A percentile compares a stretch with the other conserved stretches of the same genome.
phyloP scores from a whole-genome alignment of 78 protist species.

The Monocercomonoides exilis region DNA sequence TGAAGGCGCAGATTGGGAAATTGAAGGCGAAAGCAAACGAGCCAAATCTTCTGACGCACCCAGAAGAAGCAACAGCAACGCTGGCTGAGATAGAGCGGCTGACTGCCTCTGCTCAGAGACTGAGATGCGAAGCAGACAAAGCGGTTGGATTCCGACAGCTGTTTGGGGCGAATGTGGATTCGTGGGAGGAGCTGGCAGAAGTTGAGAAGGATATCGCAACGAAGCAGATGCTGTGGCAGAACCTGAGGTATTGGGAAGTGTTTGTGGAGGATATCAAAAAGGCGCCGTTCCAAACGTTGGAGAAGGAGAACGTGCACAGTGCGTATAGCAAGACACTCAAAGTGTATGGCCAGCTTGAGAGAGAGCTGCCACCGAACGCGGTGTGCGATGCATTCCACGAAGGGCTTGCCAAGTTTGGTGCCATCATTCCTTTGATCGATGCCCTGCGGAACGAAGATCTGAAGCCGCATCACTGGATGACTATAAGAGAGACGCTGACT shows the following conservation, averaged over 20 bases:
- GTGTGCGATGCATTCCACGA: background rate
- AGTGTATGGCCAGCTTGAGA: background rate
- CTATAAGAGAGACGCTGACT: slow-evolving; percentile 23
- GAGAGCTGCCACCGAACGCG: background rate
- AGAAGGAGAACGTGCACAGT: background rate
- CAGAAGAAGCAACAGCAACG: background rate
- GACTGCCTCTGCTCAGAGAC: background rate
- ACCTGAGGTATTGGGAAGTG: background rate
- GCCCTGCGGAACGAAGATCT: slow-evolving; percentile 36
- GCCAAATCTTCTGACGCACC: background rate
- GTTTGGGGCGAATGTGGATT: background rate
- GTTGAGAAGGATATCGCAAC: background rate
- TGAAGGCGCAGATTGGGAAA: background rate
- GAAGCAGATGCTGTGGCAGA: background rate
- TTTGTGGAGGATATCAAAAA: background rate
- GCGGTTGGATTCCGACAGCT: background rate
- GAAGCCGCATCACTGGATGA: slow-evolving; percentile 32
- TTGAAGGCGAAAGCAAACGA: background rate
- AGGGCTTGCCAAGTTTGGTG: slow-evolving; percentile 19
- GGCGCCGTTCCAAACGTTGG: background rate
- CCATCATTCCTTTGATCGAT: slow-evolving; percentile 21
- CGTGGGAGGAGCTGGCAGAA: background rate
- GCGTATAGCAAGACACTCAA: background rate
- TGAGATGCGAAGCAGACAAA: background rate
- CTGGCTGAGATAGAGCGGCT: background rate